Conservation (phyloP, 2,329 filamentous ascomycete genomes). For the Venturia aucupariae region DNA sequence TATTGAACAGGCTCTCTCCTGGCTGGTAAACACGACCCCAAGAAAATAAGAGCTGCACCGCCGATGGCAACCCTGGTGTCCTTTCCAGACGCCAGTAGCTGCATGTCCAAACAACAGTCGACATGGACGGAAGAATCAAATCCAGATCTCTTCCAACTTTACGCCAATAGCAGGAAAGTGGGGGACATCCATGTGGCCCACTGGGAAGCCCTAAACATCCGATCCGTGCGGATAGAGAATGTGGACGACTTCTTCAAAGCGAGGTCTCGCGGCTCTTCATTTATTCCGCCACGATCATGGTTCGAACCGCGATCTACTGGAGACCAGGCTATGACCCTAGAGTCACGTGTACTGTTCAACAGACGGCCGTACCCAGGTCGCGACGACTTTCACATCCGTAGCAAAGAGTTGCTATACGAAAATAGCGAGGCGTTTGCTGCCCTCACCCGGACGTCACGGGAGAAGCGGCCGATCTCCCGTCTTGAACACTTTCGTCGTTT, state of each 20-base stretch:
- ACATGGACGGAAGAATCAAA: slow-evolving; percentile 27
- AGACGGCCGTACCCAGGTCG: slow-evolving; percentile 38
- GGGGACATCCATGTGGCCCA: slow-evolving; percentile 33
- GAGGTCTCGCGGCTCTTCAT: slow-evolving; percentile 25
- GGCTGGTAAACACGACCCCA: slow-evolving; percentile 28
- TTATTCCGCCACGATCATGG: slow-evolving; percentile 32
- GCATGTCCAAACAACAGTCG: slow-evolving; percentile 26
- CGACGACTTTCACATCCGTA: slow-evolving; percentile 39
- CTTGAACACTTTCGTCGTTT: slow-evolving; percentile 51
- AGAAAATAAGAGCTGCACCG: slow-evolving; percentile 38
- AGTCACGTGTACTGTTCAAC: slow-evolving; percentile 25
- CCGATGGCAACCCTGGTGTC: slow-evolving; percentile 40
- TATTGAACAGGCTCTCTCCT: neutral
- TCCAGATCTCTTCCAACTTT: slow-evolving; percentile 37
- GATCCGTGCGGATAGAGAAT: slow-evolving; percentile 27
- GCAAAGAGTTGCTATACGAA: slow-evolving; percentile 43
- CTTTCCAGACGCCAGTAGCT: slow-evolving; percentile 39
- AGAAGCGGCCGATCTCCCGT: slow-evolving; percentile 30
- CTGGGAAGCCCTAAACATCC: slow-evolving; percentile 34
- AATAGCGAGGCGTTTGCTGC: slow-evolving; percentile 51
- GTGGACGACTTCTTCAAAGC: slow-evolving; percentile 32
- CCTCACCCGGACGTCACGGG: slow-evolving; percentile 39
- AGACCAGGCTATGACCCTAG: slow-evolving; percentile 15
- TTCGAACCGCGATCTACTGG: slow-evolving; percentile 11
- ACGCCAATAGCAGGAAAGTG: slow-evolving; percentile 32